phyloP scores from a whole-genome alignment of 2,329 filamentous ascomycete species.

The Laburnicola sp. region DNA sequence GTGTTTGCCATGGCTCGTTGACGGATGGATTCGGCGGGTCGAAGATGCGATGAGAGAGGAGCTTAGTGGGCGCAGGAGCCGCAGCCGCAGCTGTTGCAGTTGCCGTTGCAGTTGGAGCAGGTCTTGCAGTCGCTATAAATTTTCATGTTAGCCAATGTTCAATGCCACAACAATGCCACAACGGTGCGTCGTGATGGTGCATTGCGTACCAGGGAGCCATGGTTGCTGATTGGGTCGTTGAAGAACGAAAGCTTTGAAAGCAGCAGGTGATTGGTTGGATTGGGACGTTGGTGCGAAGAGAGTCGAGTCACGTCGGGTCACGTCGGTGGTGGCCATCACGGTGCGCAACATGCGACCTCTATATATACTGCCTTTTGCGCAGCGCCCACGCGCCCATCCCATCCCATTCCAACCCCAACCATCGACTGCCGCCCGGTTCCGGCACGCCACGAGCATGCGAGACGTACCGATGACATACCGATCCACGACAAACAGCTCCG shows the following conservation, averaged over 20 bases:
- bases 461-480: too few relatives aligned
- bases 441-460: too few relatives aligned
- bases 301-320: not conserved
- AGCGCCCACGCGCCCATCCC: too few relatives aligned
- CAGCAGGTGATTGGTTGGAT: not conserved
- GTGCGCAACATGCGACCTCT: not conserved
- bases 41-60: not conserved
- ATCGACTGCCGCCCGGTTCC: too few relatives aligned
- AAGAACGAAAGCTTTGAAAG: not conserved
- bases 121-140: slow-evolving; percentile 27
- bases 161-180: not conserved
- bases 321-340: not conserved
- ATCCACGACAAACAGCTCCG: too few relatives aligned
- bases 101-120: slow-evolving; percentile 32
- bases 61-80: slow-evolving; percentile 30
- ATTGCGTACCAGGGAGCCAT: slow-evolving; percentile 5
- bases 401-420: too few relatives aligned
- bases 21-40: too few relatives aligned
- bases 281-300: not conserved
- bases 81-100: slow-evolving; percentile 39
- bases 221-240: not conserved
- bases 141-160: not conserved
- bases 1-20: too few relatives aligned
- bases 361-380: not conserved
- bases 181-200: too few relatives aligned